Conservation (phyloP, 306 rosid species). For the Pterocarpus macrocarpus region DNA sequence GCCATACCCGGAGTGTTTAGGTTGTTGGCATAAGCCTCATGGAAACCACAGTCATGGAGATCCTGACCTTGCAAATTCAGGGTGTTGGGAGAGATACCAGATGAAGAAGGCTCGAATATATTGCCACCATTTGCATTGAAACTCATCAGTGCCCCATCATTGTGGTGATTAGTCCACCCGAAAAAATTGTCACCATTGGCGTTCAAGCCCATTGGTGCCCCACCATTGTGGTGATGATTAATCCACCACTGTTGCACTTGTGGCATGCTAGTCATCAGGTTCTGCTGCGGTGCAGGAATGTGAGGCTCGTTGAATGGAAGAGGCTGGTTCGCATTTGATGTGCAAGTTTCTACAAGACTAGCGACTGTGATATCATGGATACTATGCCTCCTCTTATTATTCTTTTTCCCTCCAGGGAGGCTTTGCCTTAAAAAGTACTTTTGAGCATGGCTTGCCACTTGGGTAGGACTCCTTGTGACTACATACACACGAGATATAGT, state of each 20-base stretch:
- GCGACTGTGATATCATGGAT: slow-evolving; percentile 76
- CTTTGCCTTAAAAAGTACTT: slow-evolving; percentile 74
- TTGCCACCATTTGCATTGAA: slow-evolving; percentile 52
- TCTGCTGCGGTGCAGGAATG: slow-evolving; percentile 49
- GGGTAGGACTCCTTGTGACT: slow-evolving; percentile 51
- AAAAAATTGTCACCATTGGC: too few species aligned
- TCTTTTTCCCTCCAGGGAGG: slow-evolving; percentile 60
- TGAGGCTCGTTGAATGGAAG: slow-evolving; percentile 21
- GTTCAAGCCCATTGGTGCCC: too few species aligned
- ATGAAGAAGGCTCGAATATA: slow-evolving; percentile 31
- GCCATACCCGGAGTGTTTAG: too few species aligned
- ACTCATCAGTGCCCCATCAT: slow-evolving; percentile 49
- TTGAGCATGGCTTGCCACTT: slow-evolving; percentile 62
- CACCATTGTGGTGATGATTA: too few species aligned
- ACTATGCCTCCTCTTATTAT: slow-evolving; percentile 65
- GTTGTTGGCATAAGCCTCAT: too few species aligned
- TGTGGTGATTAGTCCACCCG: slow-evolving; percentile 50
- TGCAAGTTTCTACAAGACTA: slow-evolving; percentile 52
- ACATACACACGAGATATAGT: slow-evolving; percentile 68
- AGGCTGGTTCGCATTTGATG: too few species aligned
- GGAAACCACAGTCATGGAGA: too few species aligned
- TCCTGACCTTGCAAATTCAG: too few species aligned
- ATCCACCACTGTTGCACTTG: slow-evolving; percentile 13
- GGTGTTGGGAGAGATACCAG: too few species aligned
- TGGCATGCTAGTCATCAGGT: slow-evolving; percentile 37